phyloP scores from a whole-genome alignment of 805 yeast genomes.

The Candida hungchunana region DNA sequence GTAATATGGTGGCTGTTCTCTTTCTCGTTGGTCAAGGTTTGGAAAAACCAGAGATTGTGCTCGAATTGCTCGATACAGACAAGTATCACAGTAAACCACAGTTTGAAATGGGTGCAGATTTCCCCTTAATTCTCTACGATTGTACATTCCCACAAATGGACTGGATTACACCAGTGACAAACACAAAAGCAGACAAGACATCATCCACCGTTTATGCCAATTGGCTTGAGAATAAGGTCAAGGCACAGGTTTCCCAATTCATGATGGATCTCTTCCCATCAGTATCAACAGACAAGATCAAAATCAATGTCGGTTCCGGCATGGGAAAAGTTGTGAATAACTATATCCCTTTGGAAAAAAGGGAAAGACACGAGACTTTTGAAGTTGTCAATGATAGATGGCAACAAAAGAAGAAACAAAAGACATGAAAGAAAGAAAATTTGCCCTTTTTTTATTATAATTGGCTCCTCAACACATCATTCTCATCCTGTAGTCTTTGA shows the following conservation, averaged over 20 bases:
- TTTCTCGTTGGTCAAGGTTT: slow-evolving; percentile 75
- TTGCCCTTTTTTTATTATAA: too few species aligned
- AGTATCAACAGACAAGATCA: slow-evolving; percentile 5
- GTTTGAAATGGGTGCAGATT: slow-evolving; percentile 85
- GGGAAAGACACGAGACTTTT: slow-evolving; percentile 60
- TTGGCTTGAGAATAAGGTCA: slow-evolving; percentile 54
- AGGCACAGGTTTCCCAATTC: slow-evolving; percentile 43
- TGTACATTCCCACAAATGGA: slow-evolving; percentile 68
- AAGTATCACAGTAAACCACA: slow-evolving; percentile 64
- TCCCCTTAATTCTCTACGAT: slow-evolving; percentile 82
- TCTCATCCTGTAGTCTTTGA: slow-evolving; percentile 16
- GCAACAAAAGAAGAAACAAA: slow-evolving; percentile 24
- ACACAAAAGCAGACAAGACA: slow-evolving; percentile 38
- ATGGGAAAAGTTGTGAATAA: slow-evolving; percentile 51
- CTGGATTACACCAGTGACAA: slow-evolving; percentile 44
- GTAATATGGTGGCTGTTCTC: slow-evolving; percentile 87
- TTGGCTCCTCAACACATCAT: slow-evolving; percentile 14
- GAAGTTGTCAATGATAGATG: slow-evolving; percentile 67
- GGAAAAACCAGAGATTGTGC: slow-evolving; percentile 58
- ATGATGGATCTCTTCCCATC: slow-evolving; percentile 21
- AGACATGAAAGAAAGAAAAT: too few species aligned
- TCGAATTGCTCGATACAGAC: slow-evolving; percentile 53
- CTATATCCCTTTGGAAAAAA: slow-evolving; percentile 53
- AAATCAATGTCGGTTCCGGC: slow-evolving; percentile 75
- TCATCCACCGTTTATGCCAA: slow-evolving; percentile 43